These are phyloP conservation scores for Starmera caribaea DNA, from an alignment of 805 yeast species.

Conservation along the genomic window DNA sequence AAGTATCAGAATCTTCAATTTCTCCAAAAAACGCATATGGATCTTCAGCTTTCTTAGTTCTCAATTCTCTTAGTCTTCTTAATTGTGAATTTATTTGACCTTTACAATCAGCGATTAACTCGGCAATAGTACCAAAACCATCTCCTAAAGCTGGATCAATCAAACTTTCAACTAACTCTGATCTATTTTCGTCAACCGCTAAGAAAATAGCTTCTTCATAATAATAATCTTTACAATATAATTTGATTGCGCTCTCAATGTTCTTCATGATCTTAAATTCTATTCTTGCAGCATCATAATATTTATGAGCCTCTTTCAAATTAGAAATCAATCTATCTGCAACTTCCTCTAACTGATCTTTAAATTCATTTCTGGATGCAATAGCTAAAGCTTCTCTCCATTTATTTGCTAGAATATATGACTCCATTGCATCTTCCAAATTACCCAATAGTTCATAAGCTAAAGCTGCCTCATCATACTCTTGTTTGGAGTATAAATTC, in stretches of 20 bases:
- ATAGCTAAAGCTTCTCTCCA: slow-evolving; percentile 83
- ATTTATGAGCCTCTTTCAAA: slow-evolving; percentile 60
- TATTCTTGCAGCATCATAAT: slow-evolving; percentile 73
- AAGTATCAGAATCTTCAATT: slow-evolving; percentile 51
- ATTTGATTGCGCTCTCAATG: slow-evolving; percentile 49
- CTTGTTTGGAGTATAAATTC: slow-evolving; percentile 42
- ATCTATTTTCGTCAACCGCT: slow-evolving; percentile 33
- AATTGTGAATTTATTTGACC: slow-evolving; percentile 80
- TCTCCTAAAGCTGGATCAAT: slow-evolving; percentile 75
- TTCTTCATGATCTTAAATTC: slow-evolving; percentile 53
- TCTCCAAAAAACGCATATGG: slow-evolving; percentile 80
- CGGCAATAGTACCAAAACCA: slow-evolving; percentile 82
- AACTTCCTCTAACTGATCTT: slow-evolving; percentile 30
- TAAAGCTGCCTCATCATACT: slow-evolving; percentile 68
- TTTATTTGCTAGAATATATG: slow-evolving; percentile 57
- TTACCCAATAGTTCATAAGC: slow-evolving; percentile 62
- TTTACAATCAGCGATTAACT: slow-evolving; percentile 86
- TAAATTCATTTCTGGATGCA: slow-evolving; percentile 31
- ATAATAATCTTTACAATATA: slow-evolving; percentile 65
- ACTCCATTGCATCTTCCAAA: slow-evolving; percentile 52
- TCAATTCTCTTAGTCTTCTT: slow-evolving; percentile 71
- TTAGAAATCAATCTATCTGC: slow-evolving; percentile 53
- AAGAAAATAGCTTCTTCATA: slow-evolving; percentile 71
- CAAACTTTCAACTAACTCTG: slow-evolving; percentile 42
- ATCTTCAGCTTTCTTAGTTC: slow-evolving; percentile 75